A percentile compares a stretch with the other conserved stretches of the same genome.
These are phyloP conservation scores for Mycena galericulata DNA, from an alignment of 768 basidiomycete genomes.

Conservation along the genomic window DNA sequence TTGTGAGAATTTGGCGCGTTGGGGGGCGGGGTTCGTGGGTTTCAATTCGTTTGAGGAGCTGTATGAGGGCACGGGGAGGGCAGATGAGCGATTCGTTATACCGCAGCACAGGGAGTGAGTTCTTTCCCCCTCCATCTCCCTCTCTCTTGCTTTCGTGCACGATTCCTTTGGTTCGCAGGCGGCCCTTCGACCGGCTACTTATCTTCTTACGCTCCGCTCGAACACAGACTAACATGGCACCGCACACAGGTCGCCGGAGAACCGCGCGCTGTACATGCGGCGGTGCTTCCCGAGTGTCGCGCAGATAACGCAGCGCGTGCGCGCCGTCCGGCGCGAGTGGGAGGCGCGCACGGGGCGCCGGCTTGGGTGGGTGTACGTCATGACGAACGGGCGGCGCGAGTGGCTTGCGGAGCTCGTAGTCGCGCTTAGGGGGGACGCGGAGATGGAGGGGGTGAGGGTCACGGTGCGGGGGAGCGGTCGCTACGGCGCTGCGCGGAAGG, in stretches of 20 bases:
- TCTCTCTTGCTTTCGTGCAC: too few relatives aligned
- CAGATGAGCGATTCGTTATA: neutral
- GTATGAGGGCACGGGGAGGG: neutral
- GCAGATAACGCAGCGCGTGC: slow-evolving; percentile 47
- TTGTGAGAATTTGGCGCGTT: slow-evolving; percentile 57
- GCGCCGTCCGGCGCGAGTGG: slow-evolving; percentile 37
- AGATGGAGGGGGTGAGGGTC: neutral
- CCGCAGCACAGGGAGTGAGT: neutral
- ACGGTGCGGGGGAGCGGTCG: neutral
- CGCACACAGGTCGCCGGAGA: slow-evolving; percentile 2
- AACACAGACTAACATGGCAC: neutral
- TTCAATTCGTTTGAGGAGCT: slow-evolving; percentile 65
- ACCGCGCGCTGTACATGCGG: slow-evolving; percentile 33
- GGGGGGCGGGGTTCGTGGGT: slow-evolving; percentile 56
- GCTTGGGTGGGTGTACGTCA: slow-evolving; percentile 51
- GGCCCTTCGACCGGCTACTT: too few relatives aligned
- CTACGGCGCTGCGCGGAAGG: too few relatives aligned
- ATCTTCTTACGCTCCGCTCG: too few relatives aligned
- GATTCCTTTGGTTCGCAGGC: too few relatives aligned
- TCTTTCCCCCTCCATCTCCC: neutral
- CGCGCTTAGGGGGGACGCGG: slow-evolving; percentile 60
- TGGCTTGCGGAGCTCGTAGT: slow-evolving; percentile 50
- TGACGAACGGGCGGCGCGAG: slow-evolving; percentile 62
- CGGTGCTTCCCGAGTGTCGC: slow-evolving; percentile 54
- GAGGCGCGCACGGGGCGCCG: slow-evolving; percentile 35